phyloP scores from a whole-genome alignment of 768 basidiomycete species.

The Gloeophyllum trabeum region DNA sequence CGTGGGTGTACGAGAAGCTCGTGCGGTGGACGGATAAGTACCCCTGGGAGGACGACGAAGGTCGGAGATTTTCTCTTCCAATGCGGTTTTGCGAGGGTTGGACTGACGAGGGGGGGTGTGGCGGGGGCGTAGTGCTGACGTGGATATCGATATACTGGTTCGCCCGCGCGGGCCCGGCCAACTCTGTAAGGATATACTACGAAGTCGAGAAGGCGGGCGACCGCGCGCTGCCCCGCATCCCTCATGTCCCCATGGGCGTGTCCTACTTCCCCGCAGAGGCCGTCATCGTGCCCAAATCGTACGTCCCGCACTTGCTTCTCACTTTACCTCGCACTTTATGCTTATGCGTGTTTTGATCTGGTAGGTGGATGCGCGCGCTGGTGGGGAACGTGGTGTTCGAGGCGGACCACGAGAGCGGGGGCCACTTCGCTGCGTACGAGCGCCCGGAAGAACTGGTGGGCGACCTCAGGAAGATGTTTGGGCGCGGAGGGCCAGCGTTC shows the following conservation, averaged over 20 bases:
- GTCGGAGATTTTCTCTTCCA: slow-evolving; percentile 14
- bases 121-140: slow-evolving; percentile 24
- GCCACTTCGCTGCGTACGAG: slow-evolving; percentile 19
- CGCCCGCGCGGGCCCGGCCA: slow-evolving; percentile 20
- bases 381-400: slow-evolving; percentile 16
- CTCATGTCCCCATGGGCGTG: slow-evolving; percentile 15
- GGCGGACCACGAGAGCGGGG: slow-evolving; percentile 13
- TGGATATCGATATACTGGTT: slow-evolving; percentile 27
- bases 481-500: slow-evolving; percentile 13
- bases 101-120: too few species aligned
- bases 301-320: slow-evolving; percentile 1
- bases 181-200: slow-evolving; percentile 20
- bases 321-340: background rate
- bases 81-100: background rate
- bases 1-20: slow-evolving; percentile 26
- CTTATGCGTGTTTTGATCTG: background rate
- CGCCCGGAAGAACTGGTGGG: slow-evolving; percentile 12
- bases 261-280: slow-evolving; percentile 20
- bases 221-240: background rate
- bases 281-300: slow-evolving; percentile 9
- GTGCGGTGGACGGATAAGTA: slow-evolving; percentile 30
- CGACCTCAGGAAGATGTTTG: slow-evolving; percentile 18
- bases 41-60: slow-evolving; percentile 47
- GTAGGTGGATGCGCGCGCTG: slow-evolving; percentile 13
- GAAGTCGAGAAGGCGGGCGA: slow-evolving; percentile 10